phyloP scores from a whole-genome alignment of 495 filamentous ascomycete genomes.

The Letharia columbiana region DNA sequence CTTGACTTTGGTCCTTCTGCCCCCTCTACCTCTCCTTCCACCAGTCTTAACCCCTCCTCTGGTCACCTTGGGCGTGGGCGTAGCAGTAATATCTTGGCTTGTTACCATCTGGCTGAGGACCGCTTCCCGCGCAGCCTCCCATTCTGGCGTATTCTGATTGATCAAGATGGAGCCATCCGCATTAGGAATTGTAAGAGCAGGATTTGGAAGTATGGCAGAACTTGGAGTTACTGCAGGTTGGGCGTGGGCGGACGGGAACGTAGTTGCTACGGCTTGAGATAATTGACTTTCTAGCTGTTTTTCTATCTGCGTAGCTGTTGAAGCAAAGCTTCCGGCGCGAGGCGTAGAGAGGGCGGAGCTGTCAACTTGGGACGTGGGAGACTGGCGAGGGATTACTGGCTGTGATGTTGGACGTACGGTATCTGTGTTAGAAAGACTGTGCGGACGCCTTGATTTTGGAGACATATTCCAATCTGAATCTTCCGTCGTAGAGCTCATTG shows the following conservation, averaged over 20 bases:
- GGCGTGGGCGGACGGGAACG: background rate
- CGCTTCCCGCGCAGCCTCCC: constrained; percentile 36
- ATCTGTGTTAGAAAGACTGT: constrained; percentile 14
- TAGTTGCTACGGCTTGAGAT: constrained; percentile 10
- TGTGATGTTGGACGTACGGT: background rate
- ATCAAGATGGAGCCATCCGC: background rate
- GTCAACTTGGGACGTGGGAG: constrained; percentile 4
- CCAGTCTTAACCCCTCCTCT: constrained; percentile 19
- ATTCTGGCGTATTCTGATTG: constrained; percentile 25
- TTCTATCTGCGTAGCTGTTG: constrained; percentile 8
- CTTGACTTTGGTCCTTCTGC: constrained; percentile 17
- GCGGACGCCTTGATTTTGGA: constrained; percentile 9
- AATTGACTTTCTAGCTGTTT: constrained; percentile 4
- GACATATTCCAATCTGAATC: constrained; percentile 19
- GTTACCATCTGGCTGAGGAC: constrained; percentile 37
- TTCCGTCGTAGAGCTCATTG: constrained; percentile 19
- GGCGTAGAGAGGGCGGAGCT: background rate
- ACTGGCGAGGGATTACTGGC: constrained; percentile 1
- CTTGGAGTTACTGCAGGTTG: background rate
- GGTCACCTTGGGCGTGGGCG: constrained; percentile 12
- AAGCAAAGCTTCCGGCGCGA: constrained; percentile 8
- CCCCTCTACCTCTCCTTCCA: constrained; percentile 18
- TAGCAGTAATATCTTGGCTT: constrained; percentile 29
- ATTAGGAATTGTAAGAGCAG: background rate
- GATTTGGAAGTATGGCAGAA: background rate